Evolutionary conservation across 352 stramenopile species (phyloP).

Genomic region (Globisporangium camurandrum): DNA sequence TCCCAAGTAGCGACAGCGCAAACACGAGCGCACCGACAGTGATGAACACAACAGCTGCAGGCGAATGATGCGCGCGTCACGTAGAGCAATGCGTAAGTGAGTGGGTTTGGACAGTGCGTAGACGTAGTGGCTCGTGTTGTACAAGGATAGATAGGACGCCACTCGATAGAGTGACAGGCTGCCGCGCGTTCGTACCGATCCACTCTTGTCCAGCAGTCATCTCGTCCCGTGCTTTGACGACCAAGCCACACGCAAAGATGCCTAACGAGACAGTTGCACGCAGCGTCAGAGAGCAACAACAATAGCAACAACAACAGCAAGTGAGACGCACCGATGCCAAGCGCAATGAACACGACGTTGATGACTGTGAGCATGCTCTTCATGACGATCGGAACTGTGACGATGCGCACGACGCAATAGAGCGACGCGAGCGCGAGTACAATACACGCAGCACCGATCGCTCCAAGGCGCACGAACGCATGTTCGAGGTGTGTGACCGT

Average conservation of each 20-base stretch:
- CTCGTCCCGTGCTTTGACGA: conserved; percentile 51
- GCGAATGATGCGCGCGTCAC: neutral
- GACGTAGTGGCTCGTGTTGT: neutral
- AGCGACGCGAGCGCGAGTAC: conserved; percentile 44
- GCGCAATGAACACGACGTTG: conserved; percentile 59
- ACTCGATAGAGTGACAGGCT: neutral
- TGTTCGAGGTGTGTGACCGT: conserved; percentile 39
- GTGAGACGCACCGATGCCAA: conserved; percentile 26
- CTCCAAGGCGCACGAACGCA: conserved; percentile 39
- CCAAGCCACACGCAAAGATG: conserved; percentile 48
- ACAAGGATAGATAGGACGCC: neutral
- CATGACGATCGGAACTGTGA: conserved; percentile 84
- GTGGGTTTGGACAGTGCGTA: neutral
- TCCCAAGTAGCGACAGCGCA: conserved; percentile 51
- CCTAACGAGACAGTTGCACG: conserved; percentile 9
- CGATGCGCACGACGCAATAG: conserved; percentile 78
- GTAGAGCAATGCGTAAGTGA: neutral
- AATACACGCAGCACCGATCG: conserved; percentile 36
- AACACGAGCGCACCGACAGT: conserved; percentile 58
- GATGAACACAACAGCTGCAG: conserved; percentile 58
- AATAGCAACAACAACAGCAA: neutral
- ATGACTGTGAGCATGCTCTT: conserved; percentile 73
- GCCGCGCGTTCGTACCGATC: conserved; percentile 44
- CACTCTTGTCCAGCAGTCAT: conserved; percentile 64
- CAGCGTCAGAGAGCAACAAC: too few species aligned